phyloP scores from a whole-genome alignment of 345 rosid species.

The Gossypium mustelinum region DNA sequence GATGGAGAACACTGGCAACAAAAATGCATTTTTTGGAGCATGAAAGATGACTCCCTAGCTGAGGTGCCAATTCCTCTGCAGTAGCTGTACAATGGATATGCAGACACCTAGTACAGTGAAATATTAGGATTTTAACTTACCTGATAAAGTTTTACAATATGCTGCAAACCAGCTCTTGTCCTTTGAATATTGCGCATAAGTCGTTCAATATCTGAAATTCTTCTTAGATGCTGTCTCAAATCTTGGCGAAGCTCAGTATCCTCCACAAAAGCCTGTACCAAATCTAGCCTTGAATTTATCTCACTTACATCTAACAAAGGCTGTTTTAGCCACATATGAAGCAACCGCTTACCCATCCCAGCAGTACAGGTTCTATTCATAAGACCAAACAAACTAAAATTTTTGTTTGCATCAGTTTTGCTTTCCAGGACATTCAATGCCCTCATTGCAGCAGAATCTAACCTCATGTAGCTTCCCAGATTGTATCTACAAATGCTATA shows the following conservation, averaged over 20 bases:
- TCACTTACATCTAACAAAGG: conserved; percentile 74
- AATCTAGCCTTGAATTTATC: conserved; percentile 72
- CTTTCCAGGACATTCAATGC: conserved; percentile 93
- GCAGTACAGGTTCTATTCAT: conserved; percentile 97
- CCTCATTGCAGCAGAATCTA: conserved; percentile 93
- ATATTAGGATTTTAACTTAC: conserved; percentile 28
- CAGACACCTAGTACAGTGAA: background rate
- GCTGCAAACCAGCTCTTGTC: conserved; percentile 76
- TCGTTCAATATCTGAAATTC: conserved; percentile 82
- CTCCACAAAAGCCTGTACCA: conserved; percentile 91
- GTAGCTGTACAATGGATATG: background rate
- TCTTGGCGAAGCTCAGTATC: conserved; percentile 84
- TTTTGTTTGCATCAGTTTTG: conserved; percentile 92
- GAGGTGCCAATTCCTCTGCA: background rate
- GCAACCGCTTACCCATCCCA: conserved; percentile 95
- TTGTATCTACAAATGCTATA: conserved; percentile 57
- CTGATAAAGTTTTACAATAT: conserved; percentile 91
- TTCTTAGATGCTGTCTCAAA: conserved; percentile 89
- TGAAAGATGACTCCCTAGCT: background rate
- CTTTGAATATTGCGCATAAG: conserved; percentile 60
- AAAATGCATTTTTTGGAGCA: background rate
- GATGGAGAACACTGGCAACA: background rate
- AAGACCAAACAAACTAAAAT: conserved; percentile 92
- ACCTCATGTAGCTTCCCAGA: conserved; percentile 72
- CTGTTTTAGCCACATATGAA: conserved; percentile 94